These are phyloP conservation scores for Mycotypha africana DNA, from an alignment of 371 early-diverging fungal genomes.

Conservation along the genomic window DNA sequence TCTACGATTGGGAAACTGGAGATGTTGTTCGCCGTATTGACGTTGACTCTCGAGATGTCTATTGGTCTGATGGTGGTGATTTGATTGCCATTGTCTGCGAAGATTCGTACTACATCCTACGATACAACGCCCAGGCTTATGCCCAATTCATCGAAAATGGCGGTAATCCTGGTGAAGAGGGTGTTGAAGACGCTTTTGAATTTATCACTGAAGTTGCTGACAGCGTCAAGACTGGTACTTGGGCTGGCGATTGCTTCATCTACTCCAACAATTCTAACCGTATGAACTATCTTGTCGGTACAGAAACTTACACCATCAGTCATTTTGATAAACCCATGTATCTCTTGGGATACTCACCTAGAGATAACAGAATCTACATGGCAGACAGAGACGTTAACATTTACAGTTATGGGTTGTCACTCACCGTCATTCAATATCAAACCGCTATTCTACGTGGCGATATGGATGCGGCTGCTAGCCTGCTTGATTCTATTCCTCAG, in stretches of 20 bases:
- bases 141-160: slow-evolving; percentile 71
- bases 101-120: slow-evolving; percentile 88
- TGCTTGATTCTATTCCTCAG: slow-evolving; percentile 80
- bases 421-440: slow-evolving; percentile 93
- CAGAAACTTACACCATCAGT: slow-evolving; percentile 85
- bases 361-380: slow-evolving; percentile 91
- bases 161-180: slow-evolving; percentile 80
- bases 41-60: slow-evolving; percentile 77
- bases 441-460: slow-evolving; percentile 93
- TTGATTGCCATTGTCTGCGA: slow-evolving; percentile 89
- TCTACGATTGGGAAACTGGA: slow-evolving; percentile 97
- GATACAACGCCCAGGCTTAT: slow-evolving; percentile 85
- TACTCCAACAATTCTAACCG: slow-evolving; percentile 89
- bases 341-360: slow-evolving; percentile 89
- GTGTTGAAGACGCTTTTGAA: slow-evolving; percentile 94
- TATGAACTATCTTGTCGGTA: slow-evolving; percentile 93
- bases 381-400: slow-evolving; percentile 91
- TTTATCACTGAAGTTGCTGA: slow-evolving; percentile 91
- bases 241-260: slow-evolving; percentile 98
- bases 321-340: slow-evolving; percentile 92
- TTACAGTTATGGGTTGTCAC: slow-evolving; percentile 85
- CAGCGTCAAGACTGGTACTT: slow-evolving; percentile 86
- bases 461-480: slow-evolving; percentile 67
- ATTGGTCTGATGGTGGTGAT: slow-evolving; percentile 94
- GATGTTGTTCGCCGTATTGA: slow-evolving; percentile 91